Evolutionary conservation across 1,139 yeast genomes (phyloP).

Genomic region (Taphrina wiesneri): DNA sequence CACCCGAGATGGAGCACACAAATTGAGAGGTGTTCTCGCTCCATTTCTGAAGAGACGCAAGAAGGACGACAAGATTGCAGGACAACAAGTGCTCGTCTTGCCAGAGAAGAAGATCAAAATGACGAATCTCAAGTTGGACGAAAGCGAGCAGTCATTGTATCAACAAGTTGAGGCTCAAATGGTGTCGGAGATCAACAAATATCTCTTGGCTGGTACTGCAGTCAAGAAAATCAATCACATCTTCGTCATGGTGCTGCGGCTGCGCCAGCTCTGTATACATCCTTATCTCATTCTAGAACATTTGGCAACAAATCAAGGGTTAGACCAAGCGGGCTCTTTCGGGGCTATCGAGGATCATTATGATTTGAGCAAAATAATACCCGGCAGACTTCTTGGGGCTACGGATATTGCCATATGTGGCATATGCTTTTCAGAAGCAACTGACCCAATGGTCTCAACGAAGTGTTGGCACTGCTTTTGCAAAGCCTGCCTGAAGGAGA

Average conservation of each 20-base stretch:
- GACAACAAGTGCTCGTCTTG: conserved; percentile 61
- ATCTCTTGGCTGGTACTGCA: conserved; percentile 93
- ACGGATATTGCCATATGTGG: conserved; percentile 70
- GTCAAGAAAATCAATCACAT: conserved; percentile 90
- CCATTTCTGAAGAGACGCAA: conserved; percentile 92
- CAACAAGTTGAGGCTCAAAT: conserved; percentile 83
- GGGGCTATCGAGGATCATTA: neutral
- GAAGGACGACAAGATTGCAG: conserved; percentile 93
- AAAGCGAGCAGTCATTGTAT: conserved; percentile 89
- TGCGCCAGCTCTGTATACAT: conserved; percentile 97
- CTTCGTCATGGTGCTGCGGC: conserved; percentile 88
- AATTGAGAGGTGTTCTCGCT: conserved; percentile 68
- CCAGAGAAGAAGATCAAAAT: conserved; percentile 93
- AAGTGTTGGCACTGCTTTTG: conserved; percentile 87
- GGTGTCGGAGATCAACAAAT: conserved; percentile 75
- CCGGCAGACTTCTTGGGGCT: conserved; percentile 3
- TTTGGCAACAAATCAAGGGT: neutral
- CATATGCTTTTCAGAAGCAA: conserved; percentile 95
- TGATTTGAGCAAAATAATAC: neutral
- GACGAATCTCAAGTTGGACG: conserved; percentile 80
- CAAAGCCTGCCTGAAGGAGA: conserved; percentile 86
- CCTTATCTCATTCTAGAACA: conserved; percentile 77
- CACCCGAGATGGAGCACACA: conserved; percentile 71
- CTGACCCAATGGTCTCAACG: conserved; percentile 90
- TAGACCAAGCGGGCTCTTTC: conserved; percentile 1